Conservation (phyloP, 2,329 filamentous ascomycete genomes). For the Neonectria magnoliae region DNA sequence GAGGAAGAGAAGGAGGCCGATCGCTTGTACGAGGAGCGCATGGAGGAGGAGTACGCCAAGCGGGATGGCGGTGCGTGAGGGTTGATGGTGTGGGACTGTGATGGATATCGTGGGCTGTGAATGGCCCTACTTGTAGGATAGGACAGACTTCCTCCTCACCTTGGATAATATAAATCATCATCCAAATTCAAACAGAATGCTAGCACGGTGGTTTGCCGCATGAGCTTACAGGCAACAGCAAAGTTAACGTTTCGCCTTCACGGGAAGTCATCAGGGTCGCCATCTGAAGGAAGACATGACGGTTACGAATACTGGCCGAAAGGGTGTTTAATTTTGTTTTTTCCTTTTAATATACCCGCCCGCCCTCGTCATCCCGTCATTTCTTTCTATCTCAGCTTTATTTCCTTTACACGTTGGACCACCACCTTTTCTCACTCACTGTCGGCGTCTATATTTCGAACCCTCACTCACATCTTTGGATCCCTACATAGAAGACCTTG, state of each 20-base stretch:
- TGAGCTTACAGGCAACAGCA: not conserved
- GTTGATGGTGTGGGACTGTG: not conserved
- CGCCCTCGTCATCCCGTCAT: not conserved
- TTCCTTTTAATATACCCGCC: not conserved
- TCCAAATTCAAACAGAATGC: not conserved
- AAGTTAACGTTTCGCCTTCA: not conserved
- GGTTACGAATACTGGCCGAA: not conserved
- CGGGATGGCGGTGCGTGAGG: conserved; percentile 59
- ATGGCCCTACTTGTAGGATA: not conserved
- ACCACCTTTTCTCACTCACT: not conserved
- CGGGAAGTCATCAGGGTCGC: not conserved
- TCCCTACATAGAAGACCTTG: no score
- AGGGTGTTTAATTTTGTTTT: not conserved
- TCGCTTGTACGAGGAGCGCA: conserved; percentile 60
- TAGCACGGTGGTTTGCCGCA: not conserved
- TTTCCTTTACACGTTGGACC: not conserved
- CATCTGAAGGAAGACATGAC: not conserved
- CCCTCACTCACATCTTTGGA: not conserved
- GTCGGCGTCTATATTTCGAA: not conserved
- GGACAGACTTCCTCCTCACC: not conserved
- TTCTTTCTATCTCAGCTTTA: not conserved
- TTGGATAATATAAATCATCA: not conserved
- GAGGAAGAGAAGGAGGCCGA: conserved; percentile 61
- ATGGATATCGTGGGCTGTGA: not conserved
- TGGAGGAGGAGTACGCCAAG: conserved; percentile 67